A percentile compares a stretch with the other conserved stretches of the same genome.
These are phyloP conservation scores for Cryptococcus sp. DNA, from an alignment of 1,284 basidiomycete species.

Conservation along the genomic window DNA sequence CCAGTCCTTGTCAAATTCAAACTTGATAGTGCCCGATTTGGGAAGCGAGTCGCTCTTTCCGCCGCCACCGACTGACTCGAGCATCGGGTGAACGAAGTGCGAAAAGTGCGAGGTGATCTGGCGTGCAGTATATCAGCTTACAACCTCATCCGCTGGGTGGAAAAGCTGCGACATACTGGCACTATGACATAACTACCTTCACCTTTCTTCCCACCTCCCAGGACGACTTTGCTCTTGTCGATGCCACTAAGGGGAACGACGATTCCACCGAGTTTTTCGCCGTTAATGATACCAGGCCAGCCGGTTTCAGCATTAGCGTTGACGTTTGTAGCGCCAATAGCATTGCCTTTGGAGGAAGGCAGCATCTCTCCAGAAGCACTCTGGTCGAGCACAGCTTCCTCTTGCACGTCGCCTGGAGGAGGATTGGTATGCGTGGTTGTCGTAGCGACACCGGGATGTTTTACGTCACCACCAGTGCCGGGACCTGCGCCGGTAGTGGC, in stretches of 20 bases:
- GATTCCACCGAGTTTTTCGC: constrained; percentile 34
- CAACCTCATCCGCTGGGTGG: background rate
- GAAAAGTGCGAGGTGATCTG: constrained; percentile 30
- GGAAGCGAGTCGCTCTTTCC: constrained; percentile 13
- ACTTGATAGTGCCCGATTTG: constrained; percentile 41
- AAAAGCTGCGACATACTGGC: constrained; percentile 19
- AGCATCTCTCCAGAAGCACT: constrained; percentile 29
- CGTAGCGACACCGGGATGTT: background rate
- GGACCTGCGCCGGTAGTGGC: constrained; percentile 2
- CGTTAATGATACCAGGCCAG: constrained; percentile 44
- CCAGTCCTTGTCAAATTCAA: constrained; percentile 51
- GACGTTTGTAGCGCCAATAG: constrained; percentile 30
- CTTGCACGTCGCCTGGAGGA: constrained; percentile 2
- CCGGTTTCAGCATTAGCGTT: constrained; percentile 38
- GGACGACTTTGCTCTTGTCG: constrained; percentile 27
- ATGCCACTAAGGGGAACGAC: constrained; percentile 30
- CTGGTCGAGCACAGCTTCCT: constrained; percentile 33
- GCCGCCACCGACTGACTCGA: constrained; percentile 11
- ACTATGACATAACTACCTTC: constrained; percentile 33
- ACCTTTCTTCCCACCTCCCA: constrained; percentile 33
- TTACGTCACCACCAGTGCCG: background rate
- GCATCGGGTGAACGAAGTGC: constrained; percentile 17
- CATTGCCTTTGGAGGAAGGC: constrained; percentile 21
- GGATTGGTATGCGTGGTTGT: background rate
- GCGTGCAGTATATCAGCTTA: background rate